Conservation (phyloP, 257 asterid species). For the Penstemon davidsonii region DNA sequence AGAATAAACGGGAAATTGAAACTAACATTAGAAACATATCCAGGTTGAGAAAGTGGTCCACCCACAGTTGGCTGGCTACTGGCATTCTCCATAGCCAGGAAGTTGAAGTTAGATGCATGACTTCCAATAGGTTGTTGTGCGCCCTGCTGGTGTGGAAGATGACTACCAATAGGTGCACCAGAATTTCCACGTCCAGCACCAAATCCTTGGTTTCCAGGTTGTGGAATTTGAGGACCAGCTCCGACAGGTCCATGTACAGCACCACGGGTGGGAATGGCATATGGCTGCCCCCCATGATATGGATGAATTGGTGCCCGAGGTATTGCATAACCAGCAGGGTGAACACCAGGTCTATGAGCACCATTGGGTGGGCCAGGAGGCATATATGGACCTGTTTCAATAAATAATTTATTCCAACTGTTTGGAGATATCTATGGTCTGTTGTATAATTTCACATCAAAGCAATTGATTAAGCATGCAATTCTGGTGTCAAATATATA, state of each 20-base stretch:
- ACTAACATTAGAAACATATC: slow-evolving; percentile 87
- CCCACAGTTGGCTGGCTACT: slow-evolving; percentile 82
- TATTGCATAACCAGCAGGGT: slow-evolving; percentile 82
- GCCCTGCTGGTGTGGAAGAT: slow-evolving; percentile 84
- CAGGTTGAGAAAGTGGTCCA: slow-evolving; percentile 92
- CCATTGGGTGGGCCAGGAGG: slow-evolving; percentile 86
- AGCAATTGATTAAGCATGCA: background rate
- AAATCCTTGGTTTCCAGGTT: slow-evolving; percentile 83
- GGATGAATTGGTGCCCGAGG: slow-evolving; percentile 82
- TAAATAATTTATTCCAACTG: slow-evolving; percentile 14
- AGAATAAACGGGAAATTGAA: slow-evolving; percentile 12
- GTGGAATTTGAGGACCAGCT: slow-evolving; percentile 83
- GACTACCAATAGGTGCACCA: slow-evolving; percentile 90
- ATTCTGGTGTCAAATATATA: slow-evolving; percentile 9
- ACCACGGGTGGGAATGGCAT: slow-evolving; percentile 93
- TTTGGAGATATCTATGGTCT: background rate
- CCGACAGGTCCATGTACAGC: slow-evolving; percentile 97
- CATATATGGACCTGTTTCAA: slow-evolving; percentile 71
- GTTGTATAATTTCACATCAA: background rate
- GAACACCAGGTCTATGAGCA: slow-evolving; percentile 72
- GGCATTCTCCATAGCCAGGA: slow-evolving; percentile 80
- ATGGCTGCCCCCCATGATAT: slow-evolving; percentile 90
- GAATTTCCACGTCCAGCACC: slow-evolving; percentile 90
- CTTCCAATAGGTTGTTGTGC: slow-evolving; percentile 78
- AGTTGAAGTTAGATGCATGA: slow-evolving; percentile 67